Evolutionary conservation across 192 early-diverging fungal species (phyloP).

Genomic region (Coemansia sp.): DNA sequence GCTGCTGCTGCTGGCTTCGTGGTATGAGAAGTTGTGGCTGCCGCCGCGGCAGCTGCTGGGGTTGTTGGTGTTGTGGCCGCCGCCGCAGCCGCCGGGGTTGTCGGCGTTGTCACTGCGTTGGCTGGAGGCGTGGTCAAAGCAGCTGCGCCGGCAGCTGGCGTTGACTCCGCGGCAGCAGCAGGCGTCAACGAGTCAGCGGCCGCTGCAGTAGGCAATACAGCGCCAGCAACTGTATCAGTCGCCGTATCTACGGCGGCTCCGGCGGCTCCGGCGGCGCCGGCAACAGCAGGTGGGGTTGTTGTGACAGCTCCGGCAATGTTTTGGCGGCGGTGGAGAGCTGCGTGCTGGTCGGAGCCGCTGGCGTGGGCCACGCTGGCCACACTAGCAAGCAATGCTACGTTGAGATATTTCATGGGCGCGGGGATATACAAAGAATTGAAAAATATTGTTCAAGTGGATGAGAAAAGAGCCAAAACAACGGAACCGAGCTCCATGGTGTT

Average conservation of each 20-base stretch:
- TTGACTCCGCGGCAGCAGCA: neutral
- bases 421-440: neutral
- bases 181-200: conserved; percentile 5
- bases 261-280: neutral
- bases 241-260: neutral
- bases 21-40: neutral
- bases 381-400: neutral
- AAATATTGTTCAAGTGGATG: neutral
- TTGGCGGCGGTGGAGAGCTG: neutral
- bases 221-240: neutral
- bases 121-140: neutral
- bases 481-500: neutral
- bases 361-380: neutral
- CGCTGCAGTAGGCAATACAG: neutral
- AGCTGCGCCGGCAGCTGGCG: neutral
- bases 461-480: neutral
- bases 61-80: conserved; percentile 7
- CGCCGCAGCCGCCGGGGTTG: conserved; percentile 4
- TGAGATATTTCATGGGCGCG: neutral
- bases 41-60: neutral
- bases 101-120: neutral
- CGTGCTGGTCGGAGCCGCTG: neutral
- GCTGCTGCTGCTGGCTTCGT: neutral
- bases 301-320: neutral
- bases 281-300: neutral